Percentiles rank a stretch among this genome's conserved stretches.
Evolutionary conservation across 805 yeast genomes (phyloP).

Genomic region (Cyberlindnera japonica): DNA sequence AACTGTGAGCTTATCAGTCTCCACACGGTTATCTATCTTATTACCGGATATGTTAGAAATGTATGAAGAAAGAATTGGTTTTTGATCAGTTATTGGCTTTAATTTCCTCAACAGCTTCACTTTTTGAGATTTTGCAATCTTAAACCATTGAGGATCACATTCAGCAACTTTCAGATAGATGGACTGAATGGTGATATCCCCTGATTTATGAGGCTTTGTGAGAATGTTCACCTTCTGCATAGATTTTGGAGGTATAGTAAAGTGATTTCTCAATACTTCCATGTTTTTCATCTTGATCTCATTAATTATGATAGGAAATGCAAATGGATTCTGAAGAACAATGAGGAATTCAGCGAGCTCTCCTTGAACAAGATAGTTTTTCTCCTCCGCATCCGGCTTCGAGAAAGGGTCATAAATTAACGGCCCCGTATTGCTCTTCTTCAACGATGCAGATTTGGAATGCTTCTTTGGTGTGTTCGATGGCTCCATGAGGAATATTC

Average conservation of each 20-base stretch:
- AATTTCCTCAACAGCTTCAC: constrained; percentile 25
- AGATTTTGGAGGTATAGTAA: constrained; percentile 37
- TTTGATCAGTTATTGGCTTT: constrained; percentile 15
- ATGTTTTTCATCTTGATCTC: constrained; percentile 39
- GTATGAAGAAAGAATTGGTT: constrained; percentile 9
- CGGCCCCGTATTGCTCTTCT: constrained; percentile 30
- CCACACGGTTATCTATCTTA: constrained; percentile 18
- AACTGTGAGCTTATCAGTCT: constrained; percentile 29
- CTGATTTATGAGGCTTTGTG: constrained; percentile 47
- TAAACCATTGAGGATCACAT: constrained; percentile 45
- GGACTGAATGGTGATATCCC: constrained; percentile 47
- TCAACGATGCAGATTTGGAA: constrained; percentile 5
- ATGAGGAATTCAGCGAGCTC: constrained; percentile 59
- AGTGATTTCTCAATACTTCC: constrained; percentile 29
- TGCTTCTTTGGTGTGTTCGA: constrained; percentile 25
- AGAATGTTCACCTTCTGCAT: constrained; percentile 38
- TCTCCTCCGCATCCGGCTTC: constrained; percentile 20
- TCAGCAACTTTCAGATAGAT: constrained; percentile 47
- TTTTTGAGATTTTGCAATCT: constrained; percentile 34
- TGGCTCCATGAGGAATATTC: constrained; percentile 35
- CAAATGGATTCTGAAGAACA: constrained; percentile 73
- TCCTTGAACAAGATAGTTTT: constrained; percentile 47
- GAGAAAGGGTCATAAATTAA: constrained; percentile 58
- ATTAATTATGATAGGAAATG: constrained; percentile 62
- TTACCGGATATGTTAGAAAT: constrained; percentile 17